Percentiles rank a stretch among this genome's conserved stretches.
phyloP scores from a whole-genome alignment of 345 rosid species.

The Lepidium africanum region DNA sequence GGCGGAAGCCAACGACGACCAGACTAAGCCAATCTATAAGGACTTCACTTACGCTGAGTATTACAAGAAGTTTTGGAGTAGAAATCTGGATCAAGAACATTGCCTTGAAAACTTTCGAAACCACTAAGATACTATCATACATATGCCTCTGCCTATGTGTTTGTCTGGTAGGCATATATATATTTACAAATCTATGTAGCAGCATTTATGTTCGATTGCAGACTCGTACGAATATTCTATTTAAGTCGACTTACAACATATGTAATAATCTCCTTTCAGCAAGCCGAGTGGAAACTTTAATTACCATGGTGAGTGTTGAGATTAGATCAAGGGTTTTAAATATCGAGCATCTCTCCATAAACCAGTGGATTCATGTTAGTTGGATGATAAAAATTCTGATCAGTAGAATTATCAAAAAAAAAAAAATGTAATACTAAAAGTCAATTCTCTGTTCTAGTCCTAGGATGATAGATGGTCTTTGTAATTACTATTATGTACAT shows the following conservation, averaged over 20 bases:
- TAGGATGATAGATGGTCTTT: not conserved
- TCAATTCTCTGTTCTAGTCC: not conserved
- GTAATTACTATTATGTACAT: not conserved
- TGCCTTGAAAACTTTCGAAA: constrained; percentile 73
- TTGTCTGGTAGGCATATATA: not conserved
- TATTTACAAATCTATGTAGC: not conserved
- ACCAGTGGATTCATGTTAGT: too few species aligned
- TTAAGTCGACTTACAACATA: not conserved
- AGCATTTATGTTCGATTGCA: not conserved
- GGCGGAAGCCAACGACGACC: constrained; percentile 23
- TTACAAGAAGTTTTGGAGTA: constrained; percentile 84
- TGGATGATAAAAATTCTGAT: too few species aligned
- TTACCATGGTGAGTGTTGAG: too few species aligned
- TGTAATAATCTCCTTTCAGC: too few species aligned
- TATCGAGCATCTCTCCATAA: too few species aligned
- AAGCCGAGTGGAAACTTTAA: too few species aligned
- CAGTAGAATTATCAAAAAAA: too few species aligned
- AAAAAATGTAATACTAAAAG: not conserved
- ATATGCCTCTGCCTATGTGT: not conserved
- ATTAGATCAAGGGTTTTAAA: too few species aligned
- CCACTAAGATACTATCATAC: constrained; percentile 4
- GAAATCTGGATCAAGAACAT: constrained; percentile 72
- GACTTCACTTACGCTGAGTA: constrained; percentile 82
- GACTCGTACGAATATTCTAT: not conserved
- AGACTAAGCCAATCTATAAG: constrained; percentile 44